Base-by-base conservation (phyloP, 495 filamentous ascomycete genomes). In the Hypomontagnella submonticulosa region DNA sequence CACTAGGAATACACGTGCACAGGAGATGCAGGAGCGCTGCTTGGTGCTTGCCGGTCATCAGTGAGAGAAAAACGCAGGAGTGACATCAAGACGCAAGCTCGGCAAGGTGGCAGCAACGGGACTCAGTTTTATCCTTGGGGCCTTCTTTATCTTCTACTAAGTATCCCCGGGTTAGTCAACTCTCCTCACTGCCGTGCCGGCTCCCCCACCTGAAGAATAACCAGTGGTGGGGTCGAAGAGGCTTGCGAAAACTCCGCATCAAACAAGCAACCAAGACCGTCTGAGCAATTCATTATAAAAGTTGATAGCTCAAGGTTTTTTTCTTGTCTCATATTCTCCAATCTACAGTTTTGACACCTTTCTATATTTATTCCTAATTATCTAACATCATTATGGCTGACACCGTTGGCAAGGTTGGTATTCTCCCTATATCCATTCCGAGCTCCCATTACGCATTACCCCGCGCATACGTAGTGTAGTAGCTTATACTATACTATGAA, bases 391-490 rank as follows among this genome's bases (percentile, higher is more conserved):
- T 47, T 47, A 83, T 83, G 81, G 76, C 80, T 49, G 67, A 72
- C 44, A 83, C 81, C 60, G 81, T 67, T 65, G 81, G 81, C 63
- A 79, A 83, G 80, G 81, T 82, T 52, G 61, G 72, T 64, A 53
- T 33, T 11, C 38, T 27, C 34, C 19, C 23, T 46, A 27, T 50
- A 27, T 15, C 40, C 47, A 1, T 34, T 15, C n/a, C 4, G n/a
- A 40, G 19, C 55, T 37, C 38, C 38, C 44, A 20, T 56, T 7
- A 37, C 37, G 20, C 27, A 43, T 53, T 56, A 67, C 68, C 68
- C 68, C 71, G 71, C 71, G 68, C 62, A 61, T 70, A 57, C 49
- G 16, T 54, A 43, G 30, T 36, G 36, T 49, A 44, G 15, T 48
- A 16, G 19, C n/a, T 38, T 16, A 19, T 40, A 18, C 19, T 33